Conservation (phyloP, 192 early-diverging fungal species). For the Backusella mclennaniae region DNA sequence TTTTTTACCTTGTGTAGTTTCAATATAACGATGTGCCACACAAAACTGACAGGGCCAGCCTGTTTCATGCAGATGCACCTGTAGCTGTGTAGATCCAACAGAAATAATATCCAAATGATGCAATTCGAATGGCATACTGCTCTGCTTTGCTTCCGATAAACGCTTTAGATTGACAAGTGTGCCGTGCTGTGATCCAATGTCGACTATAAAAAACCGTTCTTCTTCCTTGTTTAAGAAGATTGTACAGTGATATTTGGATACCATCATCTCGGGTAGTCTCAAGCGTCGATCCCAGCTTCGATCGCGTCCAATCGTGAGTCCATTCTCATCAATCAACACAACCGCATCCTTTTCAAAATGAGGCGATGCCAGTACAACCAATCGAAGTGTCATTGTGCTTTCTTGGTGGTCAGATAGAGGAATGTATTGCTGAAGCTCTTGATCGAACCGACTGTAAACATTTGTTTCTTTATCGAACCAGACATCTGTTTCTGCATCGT, state of each 20-base stretch:
- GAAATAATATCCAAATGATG: constrained; percentile 54
- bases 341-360: constrained; percentile 41
- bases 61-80: constrained; percentile 62
- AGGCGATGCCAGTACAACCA: constrained; percentile 59
- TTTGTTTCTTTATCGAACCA: constrained; percentile 57
- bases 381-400: constrained; percentile 44
- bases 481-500: constrained; percentile 38
- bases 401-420: constrained; percentile 42
- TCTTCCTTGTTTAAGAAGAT: constrained; percentile 40
- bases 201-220: constrained; percentile 41
- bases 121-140: constrained; percentile 57
- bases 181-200: constrained; percentile 74
- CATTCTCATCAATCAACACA: constrained; percentile 53
- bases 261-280: constrained; percentile 62
- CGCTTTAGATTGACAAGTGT: constrained; percentile 68
- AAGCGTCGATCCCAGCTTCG: constrained; percentile 47
- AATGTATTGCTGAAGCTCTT: constrained; percentile 46
- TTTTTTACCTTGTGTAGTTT: constrained; percentile 35
- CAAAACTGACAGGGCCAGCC: constrained; percentile 62
- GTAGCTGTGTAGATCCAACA: constrained; percentile 58
- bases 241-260: constrained; percentile 63
- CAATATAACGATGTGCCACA: constrained; percentile 53
- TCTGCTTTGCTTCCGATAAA: constrained; percentile 60
- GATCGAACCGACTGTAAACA: constrained; percentile 52
- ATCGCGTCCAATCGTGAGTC: constrained; percentile 64